Evolutionary conservation across 345 rosid genomes (phyloP), one percentile per base, ranked within the genome.

Genomic region (Eucalyptus sideroxylon): DNA sequence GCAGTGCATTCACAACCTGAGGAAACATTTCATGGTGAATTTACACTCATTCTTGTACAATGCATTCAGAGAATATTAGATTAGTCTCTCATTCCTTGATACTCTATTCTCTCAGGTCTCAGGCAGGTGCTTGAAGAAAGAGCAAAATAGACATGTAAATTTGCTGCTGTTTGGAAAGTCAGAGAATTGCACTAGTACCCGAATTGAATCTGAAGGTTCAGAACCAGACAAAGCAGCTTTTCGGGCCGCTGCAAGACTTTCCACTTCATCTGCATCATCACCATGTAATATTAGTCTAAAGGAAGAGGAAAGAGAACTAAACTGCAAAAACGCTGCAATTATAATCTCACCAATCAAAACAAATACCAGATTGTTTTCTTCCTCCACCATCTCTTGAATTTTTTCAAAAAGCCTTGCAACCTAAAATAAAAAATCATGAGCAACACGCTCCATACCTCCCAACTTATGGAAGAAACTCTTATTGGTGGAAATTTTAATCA

Each of bases 331-430:
- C 6, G 40, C 27, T 42, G 60, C 42, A 10, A 82, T 86, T 21
- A 90, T 89, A 87, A 89, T 90, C 99, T 96, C 95, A 98, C 99
- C 99, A 90, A 98, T 97, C 94, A 98, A 93, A 93, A 98, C 99
- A 96, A 97, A 96, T 92, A 98, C 98, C 92, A 98, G 95, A 94
- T 94, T 97, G 96, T 93, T 95, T 91, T 98, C 99, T 95, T 98
- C 99, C 95, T 98, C 99, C 86, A 96, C 96, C 99, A 98, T 97
- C 92, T 98, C 99, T 95, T 98, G 99, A 91, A 98, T 98, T 90
- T 98, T 98, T 86, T 96, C 98, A 92, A 98, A 98, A 91, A 98
- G 99, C 95, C 95, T 96, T 85, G 99, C 99, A 72, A 98, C 99
- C 99, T 98, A 90, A 89, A 90, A 86, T 92, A 14, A 47, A 88